phyloP scores from a whole-genome alignment of 129 eudicot genomes.

The Oenanthe sinensis region DNA sequence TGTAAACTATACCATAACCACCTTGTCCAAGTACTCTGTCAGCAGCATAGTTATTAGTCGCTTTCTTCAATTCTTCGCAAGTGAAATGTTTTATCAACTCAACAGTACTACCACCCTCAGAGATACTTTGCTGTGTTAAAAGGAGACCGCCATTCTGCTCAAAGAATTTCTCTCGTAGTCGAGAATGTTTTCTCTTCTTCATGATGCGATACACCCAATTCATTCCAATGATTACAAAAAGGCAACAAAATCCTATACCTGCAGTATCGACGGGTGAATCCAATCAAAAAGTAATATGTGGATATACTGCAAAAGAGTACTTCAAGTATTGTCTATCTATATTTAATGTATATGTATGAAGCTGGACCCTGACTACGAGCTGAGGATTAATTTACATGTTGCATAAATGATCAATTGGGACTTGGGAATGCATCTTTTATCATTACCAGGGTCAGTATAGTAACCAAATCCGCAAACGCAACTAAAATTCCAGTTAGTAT shows the following conservation, averaged over 20 bases:
- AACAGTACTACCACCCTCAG: constrained; percentile 16
- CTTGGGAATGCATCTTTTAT: constrained; percentile 15
- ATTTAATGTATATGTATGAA: too few relatives aligned
- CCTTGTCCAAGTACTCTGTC: constrained; percentile 38
- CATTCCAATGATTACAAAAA: constrained; percentile 27
- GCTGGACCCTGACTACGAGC: background rate
- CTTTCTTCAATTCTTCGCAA: constrained; percentile 27
- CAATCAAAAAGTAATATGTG: background rate
- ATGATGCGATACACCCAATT: constrained; percentile 24
- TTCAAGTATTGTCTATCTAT: too few relatives aligned
- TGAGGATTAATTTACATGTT: constrained; percentile 13
- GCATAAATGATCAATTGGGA: constrained; percentile 11
- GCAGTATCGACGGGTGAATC: background rate
- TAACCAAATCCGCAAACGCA: constrained; percentile 30
- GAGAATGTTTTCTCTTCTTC: constrained; percentile 24
- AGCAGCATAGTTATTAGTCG: constrained; percentile 38
- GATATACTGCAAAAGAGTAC: background rate
- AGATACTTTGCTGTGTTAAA: constrained; percentile 28
- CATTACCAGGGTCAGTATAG: constrained; percentile 5
- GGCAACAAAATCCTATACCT: constrained; percentile 33
- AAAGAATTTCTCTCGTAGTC: constrained; percentile 28
- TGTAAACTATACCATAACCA: constrained; percentile 38
- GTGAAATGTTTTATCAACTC: constrained; percentile 37
- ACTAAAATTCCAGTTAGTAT: constrained; percentile 21
- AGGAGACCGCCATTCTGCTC: constrained; percentile 34